Conservation (phyloP, 306 rosid species). For the Gleditsia sinensis region DNA sequence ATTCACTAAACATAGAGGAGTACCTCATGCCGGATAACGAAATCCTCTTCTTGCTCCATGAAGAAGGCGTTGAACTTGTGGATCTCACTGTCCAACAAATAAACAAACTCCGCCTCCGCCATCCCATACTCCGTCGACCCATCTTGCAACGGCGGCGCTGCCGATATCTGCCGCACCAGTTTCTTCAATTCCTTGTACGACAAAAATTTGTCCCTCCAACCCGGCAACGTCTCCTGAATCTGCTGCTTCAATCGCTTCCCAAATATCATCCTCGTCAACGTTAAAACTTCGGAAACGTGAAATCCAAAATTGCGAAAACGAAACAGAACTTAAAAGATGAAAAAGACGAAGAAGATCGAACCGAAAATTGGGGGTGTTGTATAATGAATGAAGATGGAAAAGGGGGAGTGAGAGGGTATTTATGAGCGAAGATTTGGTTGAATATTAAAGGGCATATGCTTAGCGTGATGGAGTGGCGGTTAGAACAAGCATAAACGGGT, state of each 20-base stretch:
- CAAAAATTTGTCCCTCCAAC: conserved; percentile 79
- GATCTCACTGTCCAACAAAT: conserved; percentile 74
- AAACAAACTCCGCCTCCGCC: conserved; percentile 65
- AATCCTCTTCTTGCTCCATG: conserved; percentile 85
- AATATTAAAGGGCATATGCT: conserved; percentile 85
- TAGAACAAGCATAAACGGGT: conserved; percentile 51
- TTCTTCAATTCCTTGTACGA: conserved; percentile 87
- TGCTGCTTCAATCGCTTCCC: conserved; percentile 86
- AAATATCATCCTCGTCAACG: conserved; percentile 67
- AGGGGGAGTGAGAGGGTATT: conserved; percentile 24
- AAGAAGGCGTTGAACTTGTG: conserved; percentile 84
- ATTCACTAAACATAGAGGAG: no score
- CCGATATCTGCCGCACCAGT: conserved; percentile 53
- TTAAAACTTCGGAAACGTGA: no score
- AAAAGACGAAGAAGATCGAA: no score
- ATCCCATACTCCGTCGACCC: conserved; percentile 44
- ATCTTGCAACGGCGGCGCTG: conserved; percentile 37
- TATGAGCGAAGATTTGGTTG: conserved; percentile 44
- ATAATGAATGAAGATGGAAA: not conserved
- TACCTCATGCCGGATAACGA: conserved; percentile 77
- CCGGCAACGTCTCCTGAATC: conserved; percentile 66
- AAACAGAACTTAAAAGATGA: no score
- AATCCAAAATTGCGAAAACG: no score
- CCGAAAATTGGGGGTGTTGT: no score
- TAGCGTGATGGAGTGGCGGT: conserved; percentile 68